These are phyloP conservation scores for Pestalotiopsis sp. DNA, from an alignment of 2,329 filamentous ascomycete genomes.

Conservation along the genomic window DNA sequence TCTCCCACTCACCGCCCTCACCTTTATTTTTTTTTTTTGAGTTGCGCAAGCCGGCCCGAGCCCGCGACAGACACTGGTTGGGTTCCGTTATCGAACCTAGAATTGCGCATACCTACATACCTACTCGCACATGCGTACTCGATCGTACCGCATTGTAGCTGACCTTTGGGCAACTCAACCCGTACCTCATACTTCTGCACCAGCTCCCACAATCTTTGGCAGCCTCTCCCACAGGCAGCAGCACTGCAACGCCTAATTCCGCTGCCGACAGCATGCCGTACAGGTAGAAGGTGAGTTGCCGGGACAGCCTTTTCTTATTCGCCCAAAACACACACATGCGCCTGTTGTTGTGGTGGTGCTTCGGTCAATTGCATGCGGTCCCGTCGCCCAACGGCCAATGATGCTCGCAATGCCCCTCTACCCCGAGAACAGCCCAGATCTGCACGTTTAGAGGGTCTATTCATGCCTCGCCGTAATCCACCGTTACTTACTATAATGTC, in stretches of 20 bases:
- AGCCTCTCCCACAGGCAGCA: not conserved
- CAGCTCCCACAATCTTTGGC: not conserved
- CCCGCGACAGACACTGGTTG: not conserved
- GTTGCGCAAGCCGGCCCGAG: not conserved
- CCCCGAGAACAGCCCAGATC: conserved; percentile 14
- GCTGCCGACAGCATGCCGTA: conserved; percentile 14
- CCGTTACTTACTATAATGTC: conserved; percentile 18
- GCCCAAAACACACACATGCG: not conserved
- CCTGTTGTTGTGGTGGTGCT: not conserved
- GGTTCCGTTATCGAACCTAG: conserved; percentile 1
- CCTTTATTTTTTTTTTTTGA: not conserved
- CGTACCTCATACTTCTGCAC: not conserved
- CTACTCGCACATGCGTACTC: not conserved
- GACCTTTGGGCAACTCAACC: not conserved
- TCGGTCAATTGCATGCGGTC: conserved; percentile 19
- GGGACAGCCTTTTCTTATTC: not conserved
- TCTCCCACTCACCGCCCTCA: not conserved
- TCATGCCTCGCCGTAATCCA: conserved; percentile 10
- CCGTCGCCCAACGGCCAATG: conserved; percentile 19
- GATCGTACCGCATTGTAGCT: not conserved
- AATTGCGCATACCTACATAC: not conserved
- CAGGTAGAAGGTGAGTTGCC: conserved; percentile 13
- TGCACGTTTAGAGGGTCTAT: conserved; percentile 10
- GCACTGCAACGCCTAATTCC: not conserved
- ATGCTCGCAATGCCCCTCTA: conserved; percentile 13